These are phyloP conservation scores for Tolypocladium endophyticum DNA, from an alignment of 2,329 filamentous ascomycete species.

Conservation along the genomic window DNA sequence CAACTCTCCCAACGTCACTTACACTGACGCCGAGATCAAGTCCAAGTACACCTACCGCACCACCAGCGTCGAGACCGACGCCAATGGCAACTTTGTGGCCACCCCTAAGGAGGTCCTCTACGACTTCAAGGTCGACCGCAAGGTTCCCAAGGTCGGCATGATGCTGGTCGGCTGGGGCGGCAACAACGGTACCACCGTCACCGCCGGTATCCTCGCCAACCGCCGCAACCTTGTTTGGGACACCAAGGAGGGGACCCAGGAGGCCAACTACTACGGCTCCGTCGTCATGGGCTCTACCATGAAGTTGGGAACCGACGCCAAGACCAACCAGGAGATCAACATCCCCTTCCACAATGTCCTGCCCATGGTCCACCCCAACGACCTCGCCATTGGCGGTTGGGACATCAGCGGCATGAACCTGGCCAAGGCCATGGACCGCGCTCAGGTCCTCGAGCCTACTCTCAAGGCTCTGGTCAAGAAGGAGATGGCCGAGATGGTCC, in stretches of 20 bases:
- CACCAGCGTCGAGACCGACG: conserved; percentile 64
- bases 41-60: conserved; percentile 97
- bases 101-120: conserved; percentile 83
- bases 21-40: conserved; percentile 78
- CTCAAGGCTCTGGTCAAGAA: conserved; percentile 84
- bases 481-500: conserved; percentile 82
- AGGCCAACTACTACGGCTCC: conserved; percentile 96
- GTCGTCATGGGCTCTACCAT: conserved; percentile 95
- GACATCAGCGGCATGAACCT: conserved; percentile 91
- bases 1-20: conserved; percentile 83
- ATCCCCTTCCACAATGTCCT: conserved; percentile 91
- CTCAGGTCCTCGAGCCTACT: conserved; percentile 87
- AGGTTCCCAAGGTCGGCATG: conserved; percentile 84
- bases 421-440: conserved; percentile 88
- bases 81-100: conserved; percentile 69
- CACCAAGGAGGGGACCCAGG: conserved; percentile 76
- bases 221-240: conserved; percentile 80
- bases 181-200: conserved; percentile 97
- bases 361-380: conserved; percentile 95
- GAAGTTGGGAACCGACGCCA: conserved; percentile 83
- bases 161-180: conserved; percentile 98
- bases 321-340: conserved; percentile 83
- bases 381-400: conserved; percentile 92
- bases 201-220: conserved; percentile 94
- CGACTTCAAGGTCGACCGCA: conserved; percentile 95